Evolutionary conservation across 129 eudicot species (phyloP), one percentile per base, ranked within the genome.

Genomic region (Deinandra increscens): DNA sequence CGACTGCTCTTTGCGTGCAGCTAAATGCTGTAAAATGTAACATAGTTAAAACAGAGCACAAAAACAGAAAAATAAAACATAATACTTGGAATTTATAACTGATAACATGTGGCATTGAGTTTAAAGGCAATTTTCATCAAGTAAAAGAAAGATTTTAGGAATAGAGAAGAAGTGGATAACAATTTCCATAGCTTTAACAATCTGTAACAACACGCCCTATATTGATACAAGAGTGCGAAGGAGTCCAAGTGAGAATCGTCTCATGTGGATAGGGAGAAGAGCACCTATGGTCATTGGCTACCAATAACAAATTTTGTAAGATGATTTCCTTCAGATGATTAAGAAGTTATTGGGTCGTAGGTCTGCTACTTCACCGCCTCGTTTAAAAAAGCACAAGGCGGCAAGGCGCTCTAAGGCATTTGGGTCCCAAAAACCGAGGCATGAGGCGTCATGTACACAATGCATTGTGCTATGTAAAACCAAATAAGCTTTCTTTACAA

Each of bases 1-100:
- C 5, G 99, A 94, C 72, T 85, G 93, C 89, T 94, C 99, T 75
- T 94, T 94, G 75, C 96, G 96, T 64, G 91, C 91, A 66, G 99
- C 99, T 69, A 89, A 73, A 26, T 84, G 88, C 97, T 93, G 89
- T 45, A 50, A 19, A 18, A 55, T 36, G 45, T 45, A 12, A 45
- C 23, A 77, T 11, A 4, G 9, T 55, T 48, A 48, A 7, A 12
- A 72, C 11, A 11, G 56, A 45, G 19, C 22, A 59, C 51, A 69
- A 53, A 49, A 6, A 6, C 19, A 29, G 1, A 7, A 37, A n/a
- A 22, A 43, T 22, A 19, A 11, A 9, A 37, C 38, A 49, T 70
- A 55, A 29, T 14, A 78, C 23, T 45, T 12, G 15, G 36, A 56
- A 49, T 49, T 34, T 38, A 31, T 48, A 17, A 6, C 66, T 13